Evolutionary conservation across 2,329 filamentous ascomycete species (phyloP).

Genomic region (Didymella glomerata): DNA sequence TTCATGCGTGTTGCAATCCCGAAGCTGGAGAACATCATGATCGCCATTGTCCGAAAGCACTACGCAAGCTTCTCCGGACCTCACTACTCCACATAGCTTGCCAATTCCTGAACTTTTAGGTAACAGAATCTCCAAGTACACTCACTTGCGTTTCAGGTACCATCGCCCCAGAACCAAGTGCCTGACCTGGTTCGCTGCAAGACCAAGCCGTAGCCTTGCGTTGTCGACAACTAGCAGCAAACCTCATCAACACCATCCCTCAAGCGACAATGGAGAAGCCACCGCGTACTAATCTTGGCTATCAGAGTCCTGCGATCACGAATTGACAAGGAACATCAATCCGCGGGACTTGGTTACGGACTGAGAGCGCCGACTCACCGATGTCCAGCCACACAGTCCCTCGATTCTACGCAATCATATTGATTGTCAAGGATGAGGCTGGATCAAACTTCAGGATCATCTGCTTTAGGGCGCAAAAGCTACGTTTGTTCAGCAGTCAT

Average conservation of each 20-base stretch:
- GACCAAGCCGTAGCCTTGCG: constrained; percentile 6
- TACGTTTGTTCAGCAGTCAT: background rate
- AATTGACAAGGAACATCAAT: background rate
- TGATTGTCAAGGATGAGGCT: background rate
- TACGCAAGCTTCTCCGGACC: background rate
- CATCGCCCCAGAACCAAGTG: background rate
- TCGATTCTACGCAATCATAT: background rate
- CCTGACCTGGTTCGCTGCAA: constrained; percentile 5
- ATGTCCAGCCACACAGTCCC: background rate
- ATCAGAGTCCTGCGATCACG: background rate
- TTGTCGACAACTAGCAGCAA: background rate
- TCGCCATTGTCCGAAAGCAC: background rate
- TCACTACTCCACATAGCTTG: background rate
- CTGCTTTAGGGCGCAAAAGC: background rate
- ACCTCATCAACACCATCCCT: background rate
- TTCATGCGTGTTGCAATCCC: background rate
- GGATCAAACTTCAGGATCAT: background rate
- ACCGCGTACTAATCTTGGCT: background rate
- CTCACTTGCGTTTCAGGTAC: constrained; percentile 4
- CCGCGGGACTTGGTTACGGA: background rate
- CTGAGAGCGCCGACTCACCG: constrained; percentile 4
- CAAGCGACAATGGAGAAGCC: background rate
- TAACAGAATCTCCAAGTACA: background rate
- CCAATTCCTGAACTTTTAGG: background rate
- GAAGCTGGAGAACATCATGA: background rate